Evolutionary conservation across 2,329 filamentous ascomycete species (phyloP).

Genomic region (Monosporascus sp.): DNA sequence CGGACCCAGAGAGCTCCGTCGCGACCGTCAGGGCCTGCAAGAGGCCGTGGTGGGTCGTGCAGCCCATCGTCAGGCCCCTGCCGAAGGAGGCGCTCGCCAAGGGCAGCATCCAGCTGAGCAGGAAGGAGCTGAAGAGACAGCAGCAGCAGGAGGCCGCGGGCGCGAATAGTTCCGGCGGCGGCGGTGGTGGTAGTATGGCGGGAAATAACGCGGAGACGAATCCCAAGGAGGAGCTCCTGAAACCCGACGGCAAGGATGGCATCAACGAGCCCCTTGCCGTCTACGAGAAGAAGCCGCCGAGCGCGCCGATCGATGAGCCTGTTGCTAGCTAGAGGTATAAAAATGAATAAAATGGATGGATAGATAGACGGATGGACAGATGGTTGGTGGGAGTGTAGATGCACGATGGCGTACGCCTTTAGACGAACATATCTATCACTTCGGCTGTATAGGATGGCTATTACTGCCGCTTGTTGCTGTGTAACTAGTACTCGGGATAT

Average conservation of each 20-base stretch:
- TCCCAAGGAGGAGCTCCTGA: conserved; percentile 13
- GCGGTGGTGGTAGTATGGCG: conserved; percentile 1
- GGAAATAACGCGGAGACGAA: conserved; percentile 3
- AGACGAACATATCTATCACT: too few species aligned
- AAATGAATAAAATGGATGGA: too few species aligned
- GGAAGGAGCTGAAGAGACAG: conserved; percentile 54
- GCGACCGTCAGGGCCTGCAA: conserved; percentile 68
- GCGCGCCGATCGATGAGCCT: conserved; percentile 17
- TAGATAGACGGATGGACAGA: neutral
- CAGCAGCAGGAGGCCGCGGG: conserved; percentile 10
- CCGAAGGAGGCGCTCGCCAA: conserved; percentile 83
- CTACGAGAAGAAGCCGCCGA: conserved; percentile 13
- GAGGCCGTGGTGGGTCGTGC: conserved; percentile 84
- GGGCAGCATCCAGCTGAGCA: conserved; percentile 68
- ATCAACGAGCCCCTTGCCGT: conserved; percentile 16
- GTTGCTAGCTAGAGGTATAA: conserved; percentile 18
- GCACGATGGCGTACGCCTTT: too few species aligned
- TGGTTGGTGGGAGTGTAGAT: too few species aligned
- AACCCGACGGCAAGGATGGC: conserved; percentile 14
- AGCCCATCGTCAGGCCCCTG: conserved; percentile 79
- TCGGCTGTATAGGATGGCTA: too few species aligned
- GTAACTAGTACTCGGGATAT: too few species aligned
- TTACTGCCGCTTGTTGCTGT: too few species aligned
- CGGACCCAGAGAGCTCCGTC: conserved; percentile 53
- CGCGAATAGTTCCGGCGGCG: neutral